Base-by-base conservation (phyloP, 2,329 filamentous ascomycete genomes). In the Orbilia quercus region DNA sequence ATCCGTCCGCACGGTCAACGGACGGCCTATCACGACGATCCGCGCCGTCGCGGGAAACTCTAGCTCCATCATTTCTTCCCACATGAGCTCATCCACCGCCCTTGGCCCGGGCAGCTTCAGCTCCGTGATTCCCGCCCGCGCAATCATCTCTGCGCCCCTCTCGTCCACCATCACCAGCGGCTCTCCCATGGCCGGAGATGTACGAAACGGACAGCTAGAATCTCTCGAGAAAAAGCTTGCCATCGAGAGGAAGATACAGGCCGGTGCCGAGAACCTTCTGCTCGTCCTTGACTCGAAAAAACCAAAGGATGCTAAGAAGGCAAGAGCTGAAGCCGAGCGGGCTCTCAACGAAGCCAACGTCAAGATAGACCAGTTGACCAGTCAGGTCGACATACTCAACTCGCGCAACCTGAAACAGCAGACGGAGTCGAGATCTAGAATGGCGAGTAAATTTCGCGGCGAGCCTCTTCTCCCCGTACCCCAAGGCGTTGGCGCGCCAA, bases 161-260 rank as follows among this genome's bases (percentile, higher is more conserved):
- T 74, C 70, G 5, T 67, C 70, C n/a, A 74, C 70, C 28, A 58
- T 67, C 18, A 67, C 42, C 3, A 57, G 62, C 7, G 51, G 57
- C 38, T 74, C 70, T 3, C 62, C 60, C 25, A 74, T 67, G 70
- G 38, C 63, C 18, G 53, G 63, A 18, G 70, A 74, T 47, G 59
- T 48, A 40, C 42, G 53, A n/a, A 72, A 72, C 53, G 67, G 67
- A 4, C 67, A 72, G 16, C 36, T 72, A 7, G 67, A 72, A 38
- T 65, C 67, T 25, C 55, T 97, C 75, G 89, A 90, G 78, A 93
- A 97, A 77, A 87, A 90, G 79, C 89, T 99, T 75, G 94, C 92
- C 77, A 94, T 96, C 78, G 96, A 99, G 82, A 89, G 93, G 82
- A 98, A 98, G 84, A 98, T 99, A 80, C 97, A 96, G 81, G 91